Conservation (phyloP, 805 yeast genomes). For the Allodekkera sacchari region DNA sequence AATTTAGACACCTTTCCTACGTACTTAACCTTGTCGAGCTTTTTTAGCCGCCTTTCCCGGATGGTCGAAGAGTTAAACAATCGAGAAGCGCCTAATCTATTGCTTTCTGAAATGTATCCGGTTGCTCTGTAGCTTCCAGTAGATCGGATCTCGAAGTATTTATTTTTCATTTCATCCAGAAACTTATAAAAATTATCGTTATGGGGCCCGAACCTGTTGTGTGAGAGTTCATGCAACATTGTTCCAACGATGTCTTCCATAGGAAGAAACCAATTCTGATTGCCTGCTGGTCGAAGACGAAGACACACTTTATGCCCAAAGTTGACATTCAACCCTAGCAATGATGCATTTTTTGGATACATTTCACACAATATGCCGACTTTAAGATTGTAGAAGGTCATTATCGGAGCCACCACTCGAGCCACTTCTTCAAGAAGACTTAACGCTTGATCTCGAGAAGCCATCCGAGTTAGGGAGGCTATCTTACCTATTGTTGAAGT, state of each 20-base stretch:
- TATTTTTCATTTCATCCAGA: slow-evolving; percentile 50
- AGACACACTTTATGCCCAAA: slow-evolving; percentile 65
- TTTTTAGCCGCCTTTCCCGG: slow-evolving; percentile 34
- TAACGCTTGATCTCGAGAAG: slow-evolving; percentile 39
- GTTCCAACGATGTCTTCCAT: slow-evolving; percentile 67
- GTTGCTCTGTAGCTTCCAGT: slow-evolving; percentile 35
- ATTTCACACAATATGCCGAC: slow-evolving; percentile 72
- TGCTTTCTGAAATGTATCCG: slow-evolving; percentile 42
- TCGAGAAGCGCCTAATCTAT: slow-evolving; percentile 31
- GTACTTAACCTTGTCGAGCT: slow-evolving; percentile 30
- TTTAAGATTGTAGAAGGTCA: slow-evolving; percentile 56
- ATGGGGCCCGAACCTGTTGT: slow-evolving; percentile 75
- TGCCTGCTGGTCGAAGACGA: slow-evolving; percentile 53
- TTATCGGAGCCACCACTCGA: slow-evolving; percentile 64
- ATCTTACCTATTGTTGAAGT: slow-evolving; percentile 23
- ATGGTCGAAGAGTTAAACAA: slow-evolving; percentile 9
- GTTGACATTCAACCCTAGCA: slow-evolving; percentile 80
- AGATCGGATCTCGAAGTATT: slow-evolving; percentile 37
- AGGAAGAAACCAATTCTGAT: slow-evolving; percentile 48
- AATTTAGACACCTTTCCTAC: slow-evolving; percentile 32
- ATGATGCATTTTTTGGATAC: slow-evolving; percentile 56
- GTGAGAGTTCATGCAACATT: slow-evolving; percentile 81
- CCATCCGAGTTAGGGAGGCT: slow-evolving; percentile 41
- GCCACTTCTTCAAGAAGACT: slow-evolving; percentile 63
- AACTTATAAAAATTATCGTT: slow-evolving; percentile 59